Evolutionary conservation across 1,284 basidiomycete genomes (phyloP).

Genomic region (Apiotrichum montevideense): DNA sequence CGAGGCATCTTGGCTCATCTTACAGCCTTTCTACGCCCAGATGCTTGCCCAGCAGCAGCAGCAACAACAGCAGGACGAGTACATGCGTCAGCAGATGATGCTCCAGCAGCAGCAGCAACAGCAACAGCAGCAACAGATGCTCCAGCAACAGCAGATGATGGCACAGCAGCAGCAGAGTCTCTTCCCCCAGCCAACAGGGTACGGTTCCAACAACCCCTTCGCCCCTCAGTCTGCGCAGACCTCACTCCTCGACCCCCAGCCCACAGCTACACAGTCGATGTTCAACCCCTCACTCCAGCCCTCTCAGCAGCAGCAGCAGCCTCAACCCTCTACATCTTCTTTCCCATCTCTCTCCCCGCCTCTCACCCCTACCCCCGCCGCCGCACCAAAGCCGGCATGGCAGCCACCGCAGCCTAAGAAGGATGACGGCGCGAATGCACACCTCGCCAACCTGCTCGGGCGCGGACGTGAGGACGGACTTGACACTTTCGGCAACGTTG

Average conservation of each 20-base stretch:
- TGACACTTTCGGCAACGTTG: conserved; percentile 90
- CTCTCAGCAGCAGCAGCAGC: conserved; percentile 6
- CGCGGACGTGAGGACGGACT: conserved; percentile 72
- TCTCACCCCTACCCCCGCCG: conserved; percentile 23
- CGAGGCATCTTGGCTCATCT: conserved; percentile 19
- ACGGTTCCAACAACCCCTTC: conserved; percentile 93
- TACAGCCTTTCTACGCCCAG: conserved; percentile 47
- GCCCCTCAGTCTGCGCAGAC: conserved; percentile 49
- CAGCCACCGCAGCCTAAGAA: conserved; percentile 21
- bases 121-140: conserved; percentile 48
- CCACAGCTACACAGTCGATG: conserved; percentile 6
- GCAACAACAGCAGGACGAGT: conserved; percentile 57
- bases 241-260: conserved; percentile 23
- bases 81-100: conserved; percentile 42
- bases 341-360: conserved; percentile 16
- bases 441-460: conserved; percentile 72
- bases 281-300: conserved; percentile 34
- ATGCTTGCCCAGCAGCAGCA: conserved; percentile 45
- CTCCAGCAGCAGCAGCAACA: conserved; percentile 56
- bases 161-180: conserved; percentile 48
- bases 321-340: conserved; percentile 2
- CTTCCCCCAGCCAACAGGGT: conserved; percentile 55
- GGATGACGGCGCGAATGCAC: conserved; percentile 63
- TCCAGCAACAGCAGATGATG: conserved; percentile 59
- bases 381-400: conserved; percentile 33